A percentile compares a stretch with the other conserved stretches of the same genome.
phyloP scores from a whole-genome alignment of 495 filamentous ascomycete species.

The Entonaema liquescens region DNA sequence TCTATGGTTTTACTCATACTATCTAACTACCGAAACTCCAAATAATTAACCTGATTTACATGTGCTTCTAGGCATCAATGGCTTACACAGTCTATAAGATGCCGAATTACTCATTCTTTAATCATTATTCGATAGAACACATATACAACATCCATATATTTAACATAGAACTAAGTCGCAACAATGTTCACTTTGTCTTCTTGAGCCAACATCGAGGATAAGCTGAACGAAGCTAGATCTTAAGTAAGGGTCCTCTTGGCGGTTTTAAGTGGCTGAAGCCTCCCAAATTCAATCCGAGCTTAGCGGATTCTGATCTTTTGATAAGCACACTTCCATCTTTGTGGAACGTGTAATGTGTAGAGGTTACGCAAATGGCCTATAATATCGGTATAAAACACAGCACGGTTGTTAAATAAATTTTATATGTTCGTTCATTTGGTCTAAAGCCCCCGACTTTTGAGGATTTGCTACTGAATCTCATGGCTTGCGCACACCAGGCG shows the following conservation, averaged over 20 bases:
- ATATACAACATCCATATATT: background rate
- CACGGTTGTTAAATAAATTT: background rate
- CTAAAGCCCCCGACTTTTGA: background rate
- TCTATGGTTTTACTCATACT: background rate
- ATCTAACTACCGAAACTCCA: background rate
- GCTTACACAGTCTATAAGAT: background rate
- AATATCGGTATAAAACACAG: background rate
- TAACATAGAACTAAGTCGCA: background rate
- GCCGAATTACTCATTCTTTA: background rate
- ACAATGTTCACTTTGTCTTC: too few relatives aligned
- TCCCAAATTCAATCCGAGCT: background rate
- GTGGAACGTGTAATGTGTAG: background rate
- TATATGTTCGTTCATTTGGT: conserved; percentile 2
- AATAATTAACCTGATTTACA: too few relatives aligned
- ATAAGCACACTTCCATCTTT: background rate
- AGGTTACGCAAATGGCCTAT: background rate
- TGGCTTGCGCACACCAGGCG: background rate
- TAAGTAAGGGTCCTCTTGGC: conserved; percentile 1
- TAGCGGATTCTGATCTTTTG: background rate
- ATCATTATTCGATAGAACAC: background rate
- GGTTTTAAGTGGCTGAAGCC: background rate
- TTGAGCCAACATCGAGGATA: too few relatives aligned
- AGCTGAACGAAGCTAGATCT: background rate
- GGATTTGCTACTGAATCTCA: background rate
- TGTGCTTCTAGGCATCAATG: background rate